Evolutionary conservation across 2,329 filamentous ascomycete genomes (phyloP).

Genomic region (Pseudocercospora pini-densiflorae): DNA sequence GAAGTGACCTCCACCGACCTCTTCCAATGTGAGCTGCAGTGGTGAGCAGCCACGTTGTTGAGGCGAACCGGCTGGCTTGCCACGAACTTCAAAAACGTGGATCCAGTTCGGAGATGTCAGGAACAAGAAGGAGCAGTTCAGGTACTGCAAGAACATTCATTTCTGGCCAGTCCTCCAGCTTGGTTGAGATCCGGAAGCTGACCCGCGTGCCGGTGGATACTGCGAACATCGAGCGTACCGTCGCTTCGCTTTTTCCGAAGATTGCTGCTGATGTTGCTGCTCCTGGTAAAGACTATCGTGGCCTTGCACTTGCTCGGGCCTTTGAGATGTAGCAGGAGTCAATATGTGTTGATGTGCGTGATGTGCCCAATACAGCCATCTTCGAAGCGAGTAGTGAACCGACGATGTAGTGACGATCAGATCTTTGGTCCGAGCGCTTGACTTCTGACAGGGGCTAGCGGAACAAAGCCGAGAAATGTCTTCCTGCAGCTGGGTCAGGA

Average conservation of each 20-base stretch:
- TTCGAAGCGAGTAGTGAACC: too few species aligned
- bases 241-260: not conserved
- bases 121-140: not conserved
- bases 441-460: not conserved
- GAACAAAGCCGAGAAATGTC: not conserved
- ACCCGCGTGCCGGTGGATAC: not conserved
- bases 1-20: not conserved
- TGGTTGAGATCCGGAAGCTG: not conserved
- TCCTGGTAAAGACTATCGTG: too few species aligned
- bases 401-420: too few species aligned
- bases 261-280: not conserved
- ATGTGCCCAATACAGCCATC: too few species aligned
- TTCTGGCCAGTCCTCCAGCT: not conserved
- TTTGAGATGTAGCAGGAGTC: too few species aligned
- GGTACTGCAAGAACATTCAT: not conserved
- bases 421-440: too few species aligned
- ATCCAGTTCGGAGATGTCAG: not conserved
- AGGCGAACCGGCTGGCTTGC: constrained; percentile 3
- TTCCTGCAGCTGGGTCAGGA: not conserved
- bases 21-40: not conserved
- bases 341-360: too few species aligned
- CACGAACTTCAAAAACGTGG: not conserved
- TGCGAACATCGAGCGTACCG: not conserved
- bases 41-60: constrained; percentile 2
- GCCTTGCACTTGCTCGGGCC: too few species aligned